phyloP scores from a whole-genome alignment of 2,329 filamentous ascomycete genomes.

The Ascochyta clinopodiicola region DNA sequence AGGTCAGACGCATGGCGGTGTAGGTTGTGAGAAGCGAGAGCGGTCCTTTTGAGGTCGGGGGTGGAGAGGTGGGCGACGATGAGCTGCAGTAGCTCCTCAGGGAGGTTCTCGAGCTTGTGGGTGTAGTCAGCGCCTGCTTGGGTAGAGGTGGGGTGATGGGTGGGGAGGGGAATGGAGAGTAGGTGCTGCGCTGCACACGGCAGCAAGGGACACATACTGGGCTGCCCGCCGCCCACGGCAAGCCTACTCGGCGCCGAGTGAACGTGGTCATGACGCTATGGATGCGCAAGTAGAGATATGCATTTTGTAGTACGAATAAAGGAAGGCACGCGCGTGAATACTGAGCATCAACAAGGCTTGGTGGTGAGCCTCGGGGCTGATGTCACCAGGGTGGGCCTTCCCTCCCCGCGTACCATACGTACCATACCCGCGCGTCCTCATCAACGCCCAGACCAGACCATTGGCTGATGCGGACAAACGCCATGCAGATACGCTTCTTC shows the following conservation, averaged over 20 bases:
- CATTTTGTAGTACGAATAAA: not conserved
- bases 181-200: not conserved
- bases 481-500: too few relatives aligned
- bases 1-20: constrained; percentile 46
- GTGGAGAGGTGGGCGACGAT: constrained; percentile 46
- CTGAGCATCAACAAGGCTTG: not conserved
- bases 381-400: constrained; percentile 7
- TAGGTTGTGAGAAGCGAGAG: constrained; percentile 45
- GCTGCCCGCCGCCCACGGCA: not conserved
- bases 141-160: not conserved
- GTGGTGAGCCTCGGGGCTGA: constrained; percentile 7
- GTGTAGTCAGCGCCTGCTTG: constrained; percentile 9
- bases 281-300: not conserved
- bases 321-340: not conserved
- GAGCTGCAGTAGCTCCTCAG: constrained; percentile 52
- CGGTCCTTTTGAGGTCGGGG: constrained; percentile 39
- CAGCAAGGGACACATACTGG: constrained; percentile 4
- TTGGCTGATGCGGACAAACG: too few relatives aligned
- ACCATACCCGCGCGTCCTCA: not conserved
- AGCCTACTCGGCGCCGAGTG: not conserved
- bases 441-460: not conserved
- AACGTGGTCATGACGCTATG: constrained; percentile 2
- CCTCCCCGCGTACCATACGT: not conserved
- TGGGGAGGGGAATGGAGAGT: too few relatives aligned
- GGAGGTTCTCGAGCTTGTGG: constrained; percentile 41